Evolutionary conservation across 495 filamentous ascomycete genomes (phyloP), one percentile per base, ranked within the genome.

Genomic region (Neurospora sublineolata): DNA sequence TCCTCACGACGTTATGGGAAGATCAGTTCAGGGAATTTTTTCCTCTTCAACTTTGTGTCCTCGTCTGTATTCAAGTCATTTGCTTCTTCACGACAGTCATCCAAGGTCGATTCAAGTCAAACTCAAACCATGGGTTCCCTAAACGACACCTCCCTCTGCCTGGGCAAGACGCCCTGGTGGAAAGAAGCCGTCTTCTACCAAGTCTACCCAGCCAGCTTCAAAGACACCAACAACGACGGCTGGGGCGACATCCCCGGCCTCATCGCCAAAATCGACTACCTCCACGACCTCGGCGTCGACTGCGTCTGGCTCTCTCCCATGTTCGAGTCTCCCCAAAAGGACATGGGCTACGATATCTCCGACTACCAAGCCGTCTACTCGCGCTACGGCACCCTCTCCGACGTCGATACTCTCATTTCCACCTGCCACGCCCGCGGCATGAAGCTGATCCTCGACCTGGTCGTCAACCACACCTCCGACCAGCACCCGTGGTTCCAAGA

Each of bases 391-490:
- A 90, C 87, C 37, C 80, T 93, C 64, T 82, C 79, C 42, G 89
- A 93, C 79, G 84, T 92, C 18, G 89, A 92, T n/a, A 77, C 79
- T 23, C 79, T 93, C 18, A 87, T 91, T 40, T 41, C 85, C 39
- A 88, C 83, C 14, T 82, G 77, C 41, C 86, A 90, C 72, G 71
- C 80, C 4, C 80, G 88, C 1, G 88, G 84, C 4, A 89, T 92
- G 86, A 89, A 86, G 74, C 79, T 92, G 27, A 80, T 92, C 11
- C 87, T 92, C 82, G 90, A 92, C 78, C 76, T 92, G 44, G 90
- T 92, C 4, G 87, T 91, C 41, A 93, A 93, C 74, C 90, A 92
- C 77, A 91, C 89, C 18, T 89, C 86, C 18, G 88, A 90, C 72
- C 84, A 91, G 79, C 89, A 91, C 77, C 81, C 84, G 18, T 92